Evolutionary conservation across 352 stramenopile species (phyloP).

Genomic region (Detonula confervacea): DNA sequence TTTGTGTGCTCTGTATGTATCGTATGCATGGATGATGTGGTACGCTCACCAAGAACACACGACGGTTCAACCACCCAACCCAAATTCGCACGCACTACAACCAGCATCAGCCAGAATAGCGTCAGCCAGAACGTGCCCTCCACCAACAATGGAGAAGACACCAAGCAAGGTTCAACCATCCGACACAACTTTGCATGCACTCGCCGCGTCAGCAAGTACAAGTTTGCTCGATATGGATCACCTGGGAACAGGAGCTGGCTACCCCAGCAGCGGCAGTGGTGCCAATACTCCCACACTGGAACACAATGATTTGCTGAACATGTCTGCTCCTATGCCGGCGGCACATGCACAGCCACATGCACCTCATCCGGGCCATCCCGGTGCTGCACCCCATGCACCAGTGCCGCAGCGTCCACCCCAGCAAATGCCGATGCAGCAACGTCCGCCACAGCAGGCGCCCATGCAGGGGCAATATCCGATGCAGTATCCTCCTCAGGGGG

Average conservation of each 20-base stretch:
- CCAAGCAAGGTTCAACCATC: no score
- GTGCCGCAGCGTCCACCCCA: constrained; percentile 50
- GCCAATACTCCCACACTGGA: constrained; percentile 29
- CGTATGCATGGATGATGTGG: no score
- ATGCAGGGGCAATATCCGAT: constrained; percentile 50
- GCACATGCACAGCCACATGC: constrained; percentile 37
- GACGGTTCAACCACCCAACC: no score
- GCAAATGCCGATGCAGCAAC: constrained; percentile 47
- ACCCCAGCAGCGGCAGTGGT: constrained; percentile 28
- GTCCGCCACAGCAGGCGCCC: constrained; percentile 20
- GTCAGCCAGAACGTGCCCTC: no score
- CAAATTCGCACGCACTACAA: no score
- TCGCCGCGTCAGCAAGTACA: no score
- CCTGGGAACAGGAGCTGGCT: constrained; percentile 22
- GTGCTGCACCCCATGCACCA: not conserved
- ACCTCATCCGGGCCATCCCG: constrained; percentile 11
- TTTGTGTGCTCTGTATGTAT: no score
- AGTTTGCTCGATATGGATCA: constrained; percentile 66
- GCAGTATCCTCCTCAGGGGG: constrained; percentile 35
- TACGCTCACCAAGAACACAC: no score
- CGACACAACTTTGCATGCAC: no score
- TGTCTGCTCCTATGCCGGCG: constrained; percentile 60
- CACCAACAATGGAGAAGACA: no score
- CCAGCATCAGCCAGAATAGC: no score
- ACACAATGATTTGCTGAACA: constrained; percentile 79